Base-by-base conservation (phyloP, 805 yeast species). In the Saturnispora serradocipensis region DNA sequence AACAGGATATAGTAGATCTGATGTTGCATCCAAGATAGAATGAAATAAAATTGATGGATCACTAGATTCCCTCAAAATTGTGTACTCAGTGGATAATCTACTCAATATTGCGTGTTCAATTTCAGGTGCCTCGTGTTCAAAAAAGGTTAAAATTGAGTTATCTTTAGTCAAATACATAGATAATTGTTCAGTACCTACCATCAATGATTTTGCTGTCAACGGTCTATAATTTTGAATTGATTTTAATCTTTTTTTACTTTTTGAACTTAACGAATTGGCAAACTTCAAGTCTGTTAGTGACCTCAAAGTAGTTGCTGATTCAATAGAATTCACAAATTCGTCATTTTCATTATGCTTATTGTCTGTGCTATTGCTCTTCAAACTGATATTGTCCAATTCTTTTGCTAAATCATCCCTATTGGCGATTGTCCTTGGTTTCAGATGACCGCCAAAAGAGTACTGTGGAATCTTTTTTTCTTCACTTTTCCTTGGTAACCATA, bases 151-250 rank as follows among this genome's bases (percentile, higher is more conserved):
- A 11, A 80, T 75, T 0, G 80, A 72, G 43, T 72, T 69, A 46
- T 73, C 68, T 6, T 67, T 61, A 16, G 74, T 64, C 16, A 80
- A 53, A 54, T 74, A 80, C 45, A 79, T 61, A 0, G 82, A 75
- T 2, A 75, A 76, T 59, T 80, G 84, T 59, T 80, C 85, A 10
- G 77, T 66, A 0, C 79, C 81, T 6, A 80, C 80, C 22, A 68
- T 70, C 50, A 68, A 58, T 10, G 71, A 70, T 56, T 72, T 61
- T 43, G 67, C 57, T 52, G 72, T 72, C 28, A 77, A 63, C 6
- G 81, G 81, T 40, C 80, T 62, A 46, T 68, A 68, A 10, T 63
- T 63, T 52, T 75, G 75, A 27, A 76, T 59, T 18, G 59, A 62
- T 24, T 61, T 56, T 28, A 68, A 46, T 45, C 61, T 63, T 24